Conservation (phyloP, 1,284 basidiomycete genomes). For the Austroboletus niveus region DNA sequence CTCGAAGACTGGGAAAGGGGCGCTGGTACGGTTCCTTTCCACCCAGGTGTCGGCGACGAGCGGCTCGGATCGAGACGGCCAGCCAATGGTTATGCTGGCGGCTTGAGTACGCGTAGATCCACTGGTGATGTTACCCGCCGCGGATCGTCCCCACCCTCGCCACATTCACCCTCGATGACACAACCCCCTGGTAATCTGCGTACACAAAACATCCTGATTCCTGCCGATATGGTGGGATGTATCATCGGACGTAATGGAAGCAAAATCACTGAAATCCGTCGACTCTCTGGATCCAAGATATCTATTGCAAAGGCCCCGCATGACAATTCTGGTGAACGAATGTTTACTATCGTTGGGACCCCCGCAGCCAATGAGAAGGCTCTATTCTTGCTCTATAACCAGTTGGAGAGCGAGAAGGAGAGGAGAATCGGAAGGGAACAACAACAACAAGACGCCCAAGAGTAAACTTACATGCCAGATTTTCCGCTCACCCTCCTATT, state of each 20-base stretch:
- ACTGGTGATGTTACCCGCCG: constrained; percentile 51
- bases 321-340: constrained; percentile 97
- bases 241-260: constrained; percentile 96
- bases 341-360: constrained; percentile 99
- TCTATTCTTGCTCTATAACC: constrained; percentile 95
- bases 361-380: constrained; percentile 97
- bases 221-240: constrained; percentile 98
- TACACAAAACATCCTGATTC: constrained; percentile 99
- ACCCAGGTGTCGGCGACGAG: constrained; percentile 85
- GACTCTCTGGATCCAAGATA: constrained; percentile 94
- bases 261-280: constrained; percentile 98
- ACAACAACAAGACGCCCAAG: constrained; percentile 59
- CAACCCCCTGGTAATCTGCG: constrained; percentile 75
- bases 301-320: constrained; percentile 98
- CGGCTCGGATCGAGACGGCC: constrained; percentile 50
- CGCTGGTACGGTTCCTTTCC: constrained; percentile 91
- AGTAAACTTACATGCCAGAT: constrained; percentile 31
- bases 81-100: constrained; percentile 44
- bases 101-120: constrained; percentile 51
- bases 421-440: constrained; percentile 81
- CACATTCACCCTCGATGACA: constrained; percentile 49
- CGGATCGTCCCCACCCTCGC: constrained; percentile 57
- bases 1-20: constrained; percentile 97
- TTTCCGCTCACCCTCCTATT: background rate
- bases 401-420: constrained; percentile 95